These are phyloP conservation scores for Firmiana major DNA, from an alignment of 345 rosid genomes.

Conservation along the genomic window DNA sequence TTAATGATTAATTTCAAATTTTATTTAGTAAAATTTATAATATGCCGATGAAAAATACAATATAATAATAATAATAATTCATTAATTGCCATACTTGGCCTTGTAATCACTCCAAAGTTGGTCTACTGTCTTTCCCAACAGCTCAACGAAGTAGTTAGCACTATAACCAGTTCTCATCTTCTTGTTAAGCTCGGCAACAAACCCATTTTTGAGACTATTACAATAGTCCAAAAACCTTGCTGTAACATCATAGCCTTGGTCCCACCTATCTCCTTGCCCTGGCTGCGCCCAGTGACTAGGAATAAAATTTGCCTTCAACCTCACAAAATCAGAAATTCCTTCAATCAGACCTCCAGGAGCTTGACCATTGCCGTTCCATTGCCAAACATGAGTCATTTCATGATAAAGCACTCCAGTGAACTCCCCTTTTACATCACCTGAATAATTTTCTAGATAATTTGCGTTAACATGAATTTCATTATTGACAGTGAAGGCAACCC, in stretches of 20 bases:
- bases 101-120: conserved; percentile 72
- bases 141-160: conserved; percentile 41
- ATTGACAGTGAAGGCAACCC: conserved; percentile 23
- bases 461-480: conserved; percentile 36
- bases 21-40: too few relatives aligned
- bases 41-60: too few relatives aligned
- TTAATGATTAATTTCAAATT: too few relatives aligned
- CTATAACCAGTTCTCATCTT: conserved; percentile 56
- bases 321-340: conserved; percentile 68
- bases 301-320: conserved; percentile 45
- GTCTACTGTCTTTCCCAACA: conserved; percentile 56
- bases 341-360: conserved; percentile 45
- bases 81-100: conserved; percentile 41
- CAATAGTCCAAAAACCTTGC: conserved; percentile 66
- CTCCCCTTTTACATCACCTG: conserved; percentile 42
- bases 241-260: conserved; percentile 64
- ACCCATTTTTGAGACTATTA: conserved; percentile 42
- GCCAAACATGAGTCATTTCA: conserved; percentile 67
- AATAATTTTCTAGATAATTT: conserved; percentile 13
- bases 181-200: conserved; percentile 63
- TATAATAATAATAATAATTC: not conserved
- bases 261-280: conserved; percentile 60
- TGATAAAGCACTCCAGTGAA: conserved; percentile 61
- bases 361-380: conserved; percentile 55
- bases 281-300: conserved; percentile 56